phyloP scores from a whole-genome alignment of 1,284 basidiomycete species.

The Microbotryum lychnidis-dioicae region DNA sequence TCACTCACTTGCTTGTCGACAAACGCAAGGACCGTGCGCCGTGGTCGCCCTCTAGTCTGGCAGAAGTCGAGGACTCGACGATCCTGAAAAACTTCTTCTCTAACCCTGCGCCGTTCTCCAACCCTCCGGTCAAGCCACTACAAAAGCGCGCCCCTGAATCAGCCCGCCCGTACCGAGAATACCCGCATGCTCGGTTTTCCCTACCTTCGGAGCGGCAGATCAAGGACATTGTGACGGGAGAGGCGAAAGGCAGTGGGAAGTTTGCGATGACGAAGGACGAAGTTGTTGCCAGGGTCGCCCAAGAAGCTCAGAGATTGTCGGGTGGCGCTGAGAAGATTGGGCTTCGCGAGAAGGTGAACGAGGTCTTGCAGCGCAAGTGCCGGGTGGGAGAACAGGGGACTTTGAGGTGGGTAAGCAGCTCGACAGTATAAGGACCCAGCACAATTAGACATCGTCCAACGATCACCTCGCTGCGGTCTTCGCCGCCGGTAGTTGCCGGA shows the following conservation, averaged over 20 bases:
- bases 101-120: constrained; percentile 47
- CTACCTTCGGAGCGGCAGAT: constrained; percentile 64
- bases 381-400: constrained; percentile 46
- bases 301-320: constrained; percentile 34
- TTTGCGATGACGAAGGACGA: constrained; percentile 55
- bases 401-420: constrained; percentile 18
- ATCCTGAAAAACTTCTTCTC: constrained; percentile 57
- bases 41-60: constrained; percentile 58
- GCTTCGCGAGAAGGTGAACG: constrained; percentile 61
- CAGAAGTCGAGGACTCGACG: constrained; percentile 51
- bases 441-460: neutral
- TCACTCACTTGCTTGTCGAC: constrained; percentile 63
- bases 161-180: constrained; percentile 36
- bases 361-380: constrained; percentile 59
- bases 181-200: constrained; percentile 50
- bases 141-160: neutral
- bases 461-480: no score
- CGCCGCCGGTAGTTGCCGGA: no score
- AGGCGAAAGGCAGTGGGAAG: constrained; percentile 51
- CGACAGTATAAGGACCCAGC: neutral
- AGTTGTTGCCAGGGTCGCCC: constrained; percentile 51
- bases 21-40: constrained; percentile 51
- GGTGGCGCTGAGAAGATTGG: constrained; percentile 53
- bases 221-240: constrained; percentile 51
- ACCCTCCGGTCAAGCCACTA: constrained; percentile 40